phyloP scores from a whole-genome alignment of 1,284 basidiomycete species.

The Irpex rosettiformis region DNA sequence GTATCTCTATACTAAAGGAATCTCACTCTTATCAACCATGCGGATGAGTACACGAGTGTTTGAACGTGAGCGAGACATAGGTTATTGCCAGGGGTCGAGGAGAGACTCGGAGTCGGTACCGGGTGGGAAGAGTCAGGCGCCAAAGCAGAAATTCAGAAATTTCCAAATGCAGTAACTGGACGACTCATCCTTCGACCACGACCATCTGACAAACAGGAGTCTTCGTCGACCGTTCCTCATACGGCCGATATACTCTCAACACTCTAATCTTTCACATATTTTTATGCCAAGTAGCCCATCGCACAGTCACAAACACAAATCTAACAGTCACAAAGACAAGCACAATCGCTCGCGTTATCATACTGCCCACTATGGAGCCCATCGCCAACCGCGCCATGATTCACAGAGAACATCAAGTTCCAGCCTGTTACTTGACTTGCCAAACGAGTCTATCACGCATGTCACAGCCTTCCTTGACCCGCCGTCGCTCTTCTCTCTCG shows the following conservation, averaged over 20 bases:
- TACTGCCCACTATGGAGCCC: conserved; percentile 50
- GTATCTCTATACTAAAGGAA: too few relatives aligned
- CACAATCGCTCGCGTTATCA: conserved; percentile 14
- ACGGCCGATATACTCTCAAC: neutral
- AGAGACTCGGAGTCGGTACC: too few relatives aligned
- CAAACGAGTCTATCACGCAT: conserved; percentile 74
- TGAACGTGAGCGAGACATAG: too few relatives aligned
- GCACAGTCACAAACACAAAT: conserved; percentile 25
- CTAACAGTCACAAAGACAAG: conserved; percentile 18
- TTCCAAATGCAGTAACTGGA: neutral
- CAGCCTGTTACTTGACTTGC: conserved; percentile 45
- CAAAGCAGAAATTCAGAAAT: neutral
- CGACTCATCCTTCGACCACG: neutral
- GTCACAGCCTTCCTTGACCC: conserved; percentile 78
- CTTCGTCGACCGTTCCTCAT: neutral
- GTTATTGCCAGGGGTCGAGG: too few relatives aligned
- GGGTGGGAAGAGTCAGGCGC: neutral
- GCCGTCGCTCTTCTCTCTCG: conserved; percentile 55
- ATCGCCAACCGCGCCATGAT: conserved; percentile 4
- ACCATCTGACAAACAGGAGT: neutral
- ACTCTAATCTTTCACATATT: neutral
- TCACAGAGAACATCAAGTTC: conserved; percentile 10
- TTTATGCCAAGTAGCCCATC: conserved; percentile 56
- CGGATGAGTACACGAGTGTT: too few relatives aligned
- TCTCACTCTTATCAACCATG: too few relatives aligned